Conservation (phyloP, 2,329 filamentous ascomycete species). For the Fusarium equiseti region DNA sequence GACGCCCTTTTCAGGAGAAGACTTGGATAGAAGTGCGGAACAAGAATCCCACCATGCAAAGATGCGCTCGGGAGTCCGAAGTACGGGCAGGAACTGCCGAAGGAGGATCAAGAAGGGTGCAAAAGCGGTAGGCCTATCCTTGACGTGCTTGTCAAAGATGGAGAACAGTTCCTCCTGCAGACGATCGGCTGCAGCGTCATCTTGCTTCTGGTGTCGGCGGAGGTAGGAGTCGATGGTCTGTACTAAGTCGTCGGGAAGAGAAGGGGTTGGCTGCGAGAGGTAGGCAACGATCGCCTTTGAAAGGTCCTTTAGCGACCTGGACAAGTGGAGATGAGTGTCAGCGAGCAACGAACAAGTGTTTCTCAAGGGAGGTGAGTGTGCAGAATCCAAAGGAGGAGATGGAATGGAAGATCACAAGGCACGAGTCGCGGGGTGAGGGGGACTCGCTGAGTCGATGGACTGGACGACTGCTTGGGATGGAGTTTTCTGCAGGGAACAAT, state of each 20-base stretch:
- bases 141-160: constrained; percentile 75
- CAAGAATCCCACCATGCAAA: constrained; percentile 78
- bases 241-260: constrained; percentile 75
- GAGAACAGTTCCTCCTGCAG: constrained; percentile 78
- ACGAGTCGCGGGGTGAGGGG: constrained; percentile 30
- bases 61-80: constrained; percentile 72
- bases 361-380: constrained; percentile 21
- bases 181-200: constrained; percentile 76
- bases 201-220: constrained; percentile 73
- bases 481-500: constrained; percentile 41
- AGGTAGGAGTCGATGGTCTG: constrained; percentile 75
- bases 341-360: constrained; percentile 20
- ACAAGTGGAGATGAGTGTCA: constrained; percentile 40
- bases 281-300: constrained; percentile 67
- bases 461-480: constrained; percentile 10
- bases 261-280: constrained; percentile 63
- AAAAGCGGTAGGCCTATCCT: constrained; percentile 66
- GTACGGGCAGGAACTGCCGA: constrained; percentile 70
- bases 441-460: neutral
- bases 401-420: constrained; percentile 26
- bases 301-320: constrained; percentile 71
- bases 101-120: constrained; percentile 78
- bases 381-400: constrained; percentile 30
- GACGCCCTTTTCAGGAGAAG: constrained; percentile 72
- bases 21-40: constrained; percentile 55